Evolutionary conservation across 768 basidiomycete genomes (phyloP), one percentile per base, ranked within the genome.

Genomic region (Lactarius hatsudake): DNA sequence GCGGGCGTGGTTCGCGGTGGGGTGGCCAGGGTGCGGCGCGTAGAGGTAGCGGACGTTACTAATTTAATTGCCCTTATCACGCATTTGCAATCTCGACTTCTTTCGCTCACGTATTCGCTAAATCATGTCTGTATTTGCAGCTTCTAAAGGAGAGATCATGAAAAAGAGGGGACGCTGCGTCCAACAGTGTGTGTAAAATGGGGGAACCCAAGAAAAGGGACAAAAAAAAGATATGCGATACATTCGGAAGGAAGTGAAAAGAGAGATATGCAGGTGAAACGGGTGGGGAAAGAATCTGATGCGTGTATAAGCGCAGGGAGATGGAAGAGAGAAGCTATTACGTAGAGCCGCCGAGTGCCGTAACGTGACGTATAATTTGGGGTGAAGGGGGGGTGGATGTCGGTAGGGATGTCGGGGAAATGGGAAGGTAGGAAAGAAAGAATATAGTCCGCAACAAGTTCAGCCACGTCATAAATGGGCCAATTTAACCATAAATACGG

Each of bases 1-100:
- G 77, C 10, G 70, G 74, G 64, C 70, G 70, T 60, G 64, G 70
- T 10, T 20, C 68, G 8, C 68, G 68, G n/a, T 69, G 68, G 68
- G 54, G 65, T 30, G 61, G 70, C 45, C 53, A 66, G 20, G 28
- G 68, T 18, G 55, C 65, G 18, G 7, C 18, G 3, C 65, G 65
- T 8, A 58, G 66, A 42, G 61, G 68, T 10, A 9, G 61, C 17
- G 67, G 63, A 3, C 65, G 68, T 28, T 62, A 69, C 40, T 69
- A 43, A 62, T 23, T 10, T 12, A 12, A 36, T 36, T 23, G 34
- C 34, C 34, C 10, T 56, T 32, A 28, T 42, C 28, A 43, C 23
- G 9, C 34, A 38, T 43, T 45, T 40, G 23, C 18, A 13, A 32
- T 23, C 20, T 53, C 42, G 7, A 10, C 3, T 43, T 58, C n/a